Evolutionary conservation across 2,329 filamentous ascomycete genomes (phyloP).

Genomic region (Xylariomycetidae sp.): DNA sequence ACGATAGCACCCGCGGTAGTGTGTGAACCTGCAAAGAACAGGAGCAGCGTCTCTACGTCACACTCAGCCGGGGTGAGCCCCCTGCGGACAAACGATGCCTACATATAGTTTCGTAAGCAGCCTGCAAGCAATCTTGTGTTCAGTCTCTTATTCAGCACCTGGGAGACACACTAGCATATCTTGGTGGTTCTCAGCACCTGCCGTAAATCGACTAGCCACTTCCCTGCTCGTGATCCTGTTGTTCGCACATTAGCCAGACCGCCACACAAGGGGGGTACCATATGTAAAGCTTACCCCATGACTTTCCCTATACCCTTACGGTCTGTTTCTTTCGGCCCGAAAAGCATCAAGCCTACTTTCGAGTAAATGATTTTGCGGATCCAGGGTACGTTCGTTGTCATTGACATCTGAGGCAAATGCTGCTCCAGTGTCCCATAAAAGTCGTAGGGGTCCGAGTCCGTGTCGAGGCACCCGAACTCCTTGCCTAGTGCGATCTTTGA

Average conservation of each 20-base stretch:
- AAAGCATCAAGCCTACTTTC: conserved; percentile 25
- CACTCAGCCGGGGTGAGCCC: conserved; percentile 25
- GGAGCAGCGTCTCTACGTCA: conserved; percentile 24
- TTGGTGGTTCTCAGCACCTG: conserved; percentile 5
- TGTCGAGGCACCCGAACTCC: conserved; percentile 39
- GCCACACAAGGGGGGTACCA: background rate
- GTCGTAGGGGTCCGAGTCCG: conserved; percentile 38
- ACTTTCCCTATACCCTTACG: conserved; percentile 23
- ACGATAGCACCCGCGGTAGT: conserved; percentile 46
- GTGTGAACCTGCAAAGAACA: conserved; percentile 36
- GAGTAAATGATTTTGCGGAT: conserved; percentile 32
- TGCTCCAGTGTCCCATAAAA: conserved; percentile 35
- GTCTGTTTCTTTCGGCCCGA: conserved; percentile 31
- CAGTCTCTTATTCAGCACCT: too few relatives aligned
- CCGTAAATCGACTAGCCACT: conserved; percentile 2
- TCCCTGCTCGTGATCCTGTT: conserved; percentile 3
- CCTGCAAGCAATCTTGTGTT: background rate
- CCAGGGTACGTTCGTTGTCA: conserved; percentile 36
- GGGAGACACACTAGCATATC: conserved; percentile 6
- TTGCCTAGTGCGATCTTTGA: conserved; percentile 44
- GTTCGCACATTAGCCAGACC: background rate
- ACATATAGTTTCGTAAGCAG: conserved; percentile 7
- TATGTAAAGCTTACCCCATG: conserved; percentile 19
- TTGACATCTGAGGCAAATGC: conserved; percentile 33
- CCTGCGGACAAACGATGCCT: conserved; percentile 26